Percentiles rank a stretch among this genome's conserved stretches.
Conservation (phyloP, 257 asterid species). For the Leptodermis oblonga region DNA sequence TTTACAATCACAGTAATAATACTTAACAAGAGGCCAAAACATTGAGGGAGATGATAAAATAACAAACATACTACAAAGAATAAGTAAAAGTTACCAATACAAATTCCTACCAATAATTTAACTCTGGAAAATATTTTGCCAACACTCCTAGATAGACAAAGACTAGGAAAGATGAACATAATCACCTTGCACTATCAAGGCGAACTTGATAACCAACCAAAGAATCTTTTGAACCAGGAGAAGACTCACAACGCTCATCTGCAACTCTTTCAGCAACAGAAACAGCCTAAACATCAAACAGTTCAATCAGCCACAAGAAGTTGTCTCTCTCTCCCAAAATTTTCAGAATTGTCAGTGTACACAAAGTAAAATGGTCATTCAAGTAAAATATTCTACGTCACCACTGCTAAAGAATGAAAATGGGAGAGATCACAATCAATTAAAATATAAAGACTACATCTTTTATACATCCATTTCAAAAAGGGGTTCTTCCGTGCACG, state of each 20-base stretch:
- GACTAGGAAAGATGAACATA: conserved; percentile 14
- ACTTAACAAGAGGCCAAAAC: neutral
- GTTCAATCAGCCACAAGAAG: conserved; percentile 9
- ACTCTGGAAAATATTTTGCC: neutral
- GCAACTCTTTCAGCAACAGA: conserved; percentile 99
- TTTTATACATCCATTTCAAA: conserved; percentile 3
- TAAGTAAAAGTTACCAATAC: neutral
- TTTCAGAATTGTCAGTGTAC: conserved; percentile 3
- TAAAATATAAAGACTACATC: too few species aligned
- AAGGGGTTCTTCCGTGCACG: neutral
- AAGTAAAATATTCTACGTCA: neutral
- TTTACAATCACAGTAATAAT: neutral
- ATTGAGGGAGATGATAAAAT: neutral
- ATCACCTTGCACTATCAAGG: conserved; percentile 94
- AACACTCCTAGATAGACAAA: conserved; percentile 9
- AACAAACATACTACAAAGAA: neutral
- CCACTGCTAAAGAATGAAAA: neutral
- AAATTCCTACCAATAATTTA: neutral
- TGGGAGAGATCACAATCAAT: neutral
- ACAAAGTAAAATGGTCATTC: neutral
- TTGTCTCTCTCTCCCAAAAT: neutral
- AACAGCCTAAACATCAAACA: conserved; percentile 52
- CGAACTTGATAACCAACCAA: conserved; percentile 99
- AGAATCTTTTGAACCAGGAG: conserved; percentile 84
- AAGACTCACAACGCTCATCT: conserved; percentile 87